These are phyloP conservation scores for Suhomyces coccinellae DNA, from an alignment of 1,139 yeast species.

Conservation along the genomic window DNA sequence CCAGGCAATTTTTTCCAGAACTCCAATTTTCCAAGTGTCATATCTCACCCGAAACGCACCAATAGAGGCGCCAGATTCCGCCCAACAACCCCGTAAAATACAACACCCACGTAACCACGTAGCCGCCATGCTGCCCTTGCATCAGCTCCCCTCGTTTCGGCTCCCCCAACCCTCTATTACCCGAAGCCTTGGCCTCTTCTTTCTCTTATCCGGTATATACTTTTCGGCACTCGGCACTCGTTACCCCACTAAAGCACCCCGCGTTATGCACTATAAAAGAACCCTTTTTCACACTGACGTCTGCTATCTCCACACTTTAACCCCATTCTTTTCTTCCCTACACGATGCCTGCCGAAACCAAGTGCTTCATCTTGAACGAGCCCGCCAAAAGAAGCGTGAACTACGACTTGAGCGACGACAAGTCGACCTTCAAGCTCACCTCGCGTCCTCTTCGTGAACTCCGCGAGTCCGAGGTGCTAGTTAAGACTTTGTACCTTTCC, in stretches of 20 bases:
- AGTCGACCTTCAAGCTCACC: constrained; percentile 37
- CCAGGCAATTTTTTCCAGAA: too few relatives aligned
- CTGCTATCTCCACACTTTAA: neutral
- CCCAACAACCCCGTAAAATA: too few relatives aligned
- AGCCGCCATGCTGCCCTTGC: too few relatives aligned
- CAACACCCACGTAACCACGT: too few relatives aligned
- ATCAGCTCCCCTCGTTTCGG: neutral
- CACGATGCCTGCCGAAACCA: constrained; percentile 10
- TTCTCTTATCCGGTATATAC: neutral
- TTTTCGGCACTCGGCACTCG: constrained; percentile 8
- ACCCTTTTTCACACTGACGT: neutral
- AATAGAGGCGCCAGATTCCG: too few relatives aligned
- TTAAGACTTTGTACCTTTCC: constrained; percentile 52
- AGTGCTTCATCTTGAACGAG: constrained; percentile 19
- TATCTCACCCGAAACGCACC: too few relatives aligned
- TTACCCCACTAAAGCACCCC: constrained; percentile 3
- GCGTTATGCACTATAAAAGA: neutral
- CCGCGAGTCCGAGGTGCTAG: constrained; percentile 45
- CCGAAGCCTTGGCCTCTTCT: neutral
- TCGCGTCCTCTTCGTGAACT: constrained; percentile 23
- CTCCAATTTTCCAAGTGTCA: too few relatives aligned
- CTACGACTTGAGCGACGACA: constrained; percentile 7
- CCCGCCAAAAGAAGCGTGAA: constrained; percentile 19
- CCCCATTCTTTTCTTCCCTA: neutral
- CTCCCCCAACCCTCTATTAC: neutral